phyloP scores from a whole-genome alignment of 768 basidiomycete genomes.

The Kondoa subrosea region DNA sequence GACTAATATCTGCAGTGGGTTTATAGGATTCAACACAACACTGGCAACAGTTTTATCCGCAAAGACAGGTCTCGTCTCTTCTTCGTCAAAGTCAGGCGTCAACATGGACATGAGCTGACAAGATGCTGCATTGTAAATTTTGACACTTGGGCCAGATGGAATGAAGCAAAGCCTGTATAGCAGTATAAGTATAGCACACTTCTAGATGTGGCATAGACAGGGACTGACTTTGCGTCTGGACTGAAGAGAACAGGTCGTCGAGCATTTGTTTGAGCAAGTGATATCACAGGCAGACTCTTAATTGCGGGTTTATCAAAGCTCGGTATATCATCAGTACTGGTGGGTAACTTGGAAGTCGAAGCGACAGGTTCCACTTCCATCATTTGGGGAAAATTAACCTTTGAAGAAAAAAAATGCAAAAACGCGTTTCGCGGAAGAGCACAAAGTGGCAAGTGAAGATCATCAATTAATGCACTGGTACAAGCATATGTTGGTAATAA shows the following conservation, averaged over 20 bases:
- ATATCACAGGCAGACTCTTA: constrained; percentile 57
- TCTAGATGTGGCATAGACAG: no score
- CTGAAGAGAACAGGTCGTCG: background rate
- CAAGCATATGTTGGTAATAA: no score
- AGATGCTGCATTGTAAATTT: constrained; percentile 64
- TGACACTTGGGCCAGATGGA: constrained; percentile 59
- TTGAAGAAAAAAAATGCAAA: background rate
- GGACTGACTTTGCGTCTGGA: constrained; percentile 56
- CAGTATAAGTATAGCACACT: constrained; percentile 10
- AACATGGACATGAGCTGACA: constrained; percentile 69
- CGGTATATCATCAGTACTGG: background rate
- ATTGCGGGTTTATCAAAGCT: background rate
- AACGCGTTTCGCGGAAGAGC: background rate
- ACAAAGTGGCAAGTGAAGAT: background rate
- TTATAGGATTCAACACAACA: constrained; percentile 64
- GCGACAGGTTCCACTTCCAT: background rate
- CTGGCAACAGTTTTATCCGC: constrained; percentile 31
- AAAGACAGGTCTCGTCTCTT: constrained; percentile 13
- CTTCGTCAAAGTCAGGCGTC: constrained; percentile 33
- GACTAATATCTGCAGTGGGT: constrained; percentile 75
- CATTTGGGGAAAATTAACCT: background rate
- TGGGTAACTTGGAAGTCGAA: background rate
- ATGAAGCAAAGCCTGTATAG: constrained; percentile 64
- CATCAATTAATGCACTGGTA: background rate
- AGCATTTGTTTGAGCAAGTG: constrained; percentile 32